Evolutionary conservation across 192 early-diverging fungal genomes (phyloP), one percentile per base, ranked within the genome.

Genomic region (Kickxella alabastrina): DNA sequence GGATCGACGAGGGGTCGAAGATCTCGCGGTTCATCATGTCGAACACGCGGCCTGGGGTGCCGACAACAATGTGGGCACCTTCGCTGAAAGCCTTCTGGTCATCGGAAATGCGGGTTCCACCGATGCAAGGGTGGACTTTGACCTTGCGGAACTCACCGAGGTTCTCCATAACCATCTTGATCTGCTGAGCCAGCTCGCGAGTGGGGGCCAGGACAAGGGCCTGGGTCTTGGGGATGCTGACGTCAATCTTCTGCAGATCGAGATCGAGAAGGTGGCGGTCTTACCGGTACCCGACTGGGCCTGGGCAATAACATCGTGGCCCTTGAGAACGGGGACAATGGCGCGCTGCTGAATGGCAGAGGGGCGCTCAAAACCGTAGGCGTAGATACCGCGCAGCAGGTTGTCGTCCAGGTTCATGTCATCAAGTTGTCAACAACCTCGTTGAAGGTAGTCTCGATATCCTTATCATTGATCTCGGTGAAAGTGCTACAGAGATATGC

Each of bases 201-300:
- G 97, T 98, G 31, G 97, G 93, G 57, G 94, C 90, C 48, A 99
- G 87, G 54, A 99, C 87, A 23, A 99, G 84, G 25, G 97, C 95
- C 76, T 99, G 97, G 65, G 83, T 86, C 76, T 92, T 79, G 49
- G 81, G 81, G 50, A 86, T 62, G 38, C 67, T 62, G 42, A 82
- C 73, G 74, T 97, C 91, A 48, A 99, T 80, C 55, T 85, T 87
- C 71, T 99, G 95, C 51, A 99, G 88, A 95, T 92, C 42, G 94
- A 93, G 72, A 99, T 97, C 59, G 94, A 97, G 87, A 98, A 99
- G 53, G 97, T 99, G 60, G 95, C 95, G 52, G 94, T 98, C 82
- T 99, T 99, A 73, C 95, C 97, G 63, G 95, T 97, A 83, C 97
- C 97, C 48, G 95, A 97, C 83, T 99, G 95, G 26, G 97, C 97